Evolutionary conservation across 768 basidiomycete species (phyloP), one percentile per base, ranked within the genome.

Genomic region (Solioccasus polychromus): DNA sequence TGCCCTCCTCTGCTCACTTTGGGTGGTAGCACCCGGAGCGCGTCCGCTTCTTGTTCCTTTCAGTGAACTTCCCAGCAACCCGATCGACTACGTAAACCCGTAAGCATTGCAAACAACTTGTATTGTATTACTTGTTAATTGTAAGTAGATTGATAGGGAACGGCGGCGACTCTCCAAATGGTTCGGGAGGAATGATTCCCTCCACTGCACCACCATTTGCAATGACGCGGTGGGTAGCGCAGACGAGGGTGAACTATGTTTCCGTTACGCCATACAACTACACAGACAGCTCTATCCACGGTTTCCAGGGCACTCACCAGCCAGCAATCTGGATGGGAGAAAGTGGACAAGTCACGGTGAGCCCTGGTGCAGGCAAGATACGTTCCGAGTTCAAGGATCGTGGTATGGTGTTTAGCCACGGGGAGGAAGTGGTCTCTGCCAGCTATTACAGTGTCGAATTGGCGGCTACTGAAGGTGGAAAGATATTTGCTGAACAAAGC

Each of bases 261-360:
- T 88, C 84, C 5, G 73, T 80, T 9, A 80, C 80, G 2, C 83
- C 85, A 4, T 87, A 83, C 57, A 86, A 87, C 60, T 74, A 77
- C 60, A 83, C 85, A 0, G 75, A 74, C 47, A 67, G 62, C 1
- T 58, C 55, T 11, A 77, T 90, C 3, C 82, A 87, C 53, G 88
- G 89, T 1, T 89, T 91, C 55, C 78, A 85, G 37, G 88, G 78
- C 5, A 90, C 88, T 4, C 80, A 88, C 43, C 89, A 89, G 53
- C 88, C 88, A 10, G 89, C 89, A 1, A 90, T 92, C 29, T 91
- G 88, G 88, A 91, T 92, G 88, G 88, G 84, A 3, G 86, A 87
- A 54, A 85, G 80, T 50, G 86, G 77, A 0, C 77, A 78, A 37
- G 76, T 82, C 3, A 71, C 77, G 5, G 69, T 88, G 20, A 72